Base-by-base conservation (phyloP, 75 land plant genomes). In the Sequoia sempervirens region DNA sequence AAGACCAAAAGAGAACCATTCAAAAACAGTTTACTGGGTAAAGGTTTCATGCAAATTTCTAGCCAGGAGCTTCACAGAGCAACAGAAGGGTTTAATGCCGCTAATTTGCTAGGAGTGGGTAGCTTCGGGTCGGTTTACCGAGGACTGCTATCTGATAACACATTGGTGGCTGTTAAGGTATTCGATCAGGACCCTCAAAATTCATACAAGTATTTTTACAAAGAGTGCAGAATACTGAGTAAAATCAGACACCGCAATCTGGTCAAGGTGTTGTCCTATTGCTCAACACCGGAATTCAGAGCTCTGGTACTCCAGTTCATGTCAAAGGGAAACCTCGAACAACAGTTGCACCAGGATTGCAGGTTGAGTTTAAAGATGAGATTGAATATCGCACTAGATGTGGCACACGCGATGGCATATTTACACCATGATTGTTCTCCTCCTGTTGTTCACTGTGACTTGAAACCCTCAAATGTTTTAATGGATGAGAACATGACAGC, bases 261-360 rank as follows among this genome's bases (percentile, higher is more conserved):
- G 9, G 90, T 96, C 70, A 94, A 87, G 85, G 80, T 96, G 1
- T 76, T 92, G 38, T 93, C 94, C 13, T 92, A 68, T 36, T 94
- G 90, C 75, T 74, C 84, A 2, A 83, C 28, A 17, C 37, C 37
- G 2, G 92, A 87, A 4, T 18, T 66, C 64, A 90, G 90, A 86
- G 90, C 87, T 81, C 76, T 94, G 80, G 95, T 94, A 40, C 89
- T 94, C 37, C 90, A 94, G 80, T 96, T 85, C 84, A 68, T 96
- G 79, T 85, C 90, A 37, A 93, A 89, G 30, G 98, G 98, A 1
- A 92, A 90, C 82, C 83, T 96, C 32, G 88, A 87, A 13, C 83
- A 80, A 12, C 88, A 85, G 8, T 50, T 94, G 81, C 45, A 92
- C 47, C 82, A 79, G 28, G 83, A 56, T 1, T 28, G 37, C 8